These are phyloP conservation scores for Hamigera avellanea DNA, from an alignment of 495 filamentous ascomycete species.

Conservation along the genomic window DNA sequence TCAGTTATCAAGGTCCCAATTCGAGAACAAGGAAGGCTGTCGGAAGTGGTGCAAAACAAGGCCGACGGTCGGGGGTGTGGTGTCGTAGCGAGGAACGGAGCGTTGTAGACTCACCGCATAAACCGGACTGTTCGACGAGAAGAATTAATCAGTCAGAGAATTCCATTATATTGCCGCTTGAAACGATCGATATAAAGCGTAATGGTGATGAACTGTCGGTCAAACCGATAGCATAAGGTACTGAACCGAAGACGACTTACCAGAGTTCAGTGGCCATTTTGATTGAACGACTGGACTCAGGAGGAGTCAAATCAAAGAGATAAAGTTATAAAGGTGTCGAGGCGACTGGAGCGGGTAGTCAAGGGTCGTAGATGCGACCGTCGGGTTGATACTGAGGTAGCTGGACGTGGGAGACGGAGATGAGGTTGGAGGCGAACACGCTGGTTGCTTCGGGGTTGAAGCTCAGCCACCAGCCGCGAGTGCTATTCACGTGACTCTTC, in stretches of 20 bases:
- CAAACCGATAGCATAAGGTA: conserved; percentile 20
- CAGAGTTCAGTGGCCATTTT: conserved; percentile 56
- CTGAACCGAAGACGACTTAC: conserved; percentile 32
- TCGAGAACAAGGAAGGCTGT: no score
- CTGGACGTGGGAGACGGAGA: conserved; percentile 21
- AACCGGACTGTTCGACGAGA: conserved; percentile 59
- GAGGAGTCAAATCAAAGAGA: neutral
- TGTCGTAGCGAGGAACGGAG: conserved; percentile 1
- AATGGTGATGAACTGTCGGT: no score
- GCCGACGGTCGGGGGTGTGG: conserved; percentile 4
- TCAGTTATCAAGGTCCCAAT: conserved; percentile 14
- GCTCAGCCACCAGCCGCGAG: conserved; percentile 10
- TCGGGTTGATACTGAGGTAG: conserved; percentile 22
- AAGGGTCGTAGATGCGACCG: conserved; percentile 14
- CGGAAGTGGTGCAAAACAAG: conserved; percentile 10
- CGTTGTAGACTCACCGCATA: conserved; percentile 78
- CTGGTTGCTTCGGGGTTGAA: conserved; percentile 21
- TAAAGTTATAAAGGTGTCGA: conserved; percentile 1
- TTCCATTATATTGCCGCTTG: no score
- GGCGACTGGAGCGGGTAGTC: conserved; percentile 9
- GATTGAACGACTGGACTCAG: conserved; percentile 11
- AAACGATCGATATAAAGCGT: no score
- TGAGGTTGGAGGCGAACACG: conserved; percentile 33
- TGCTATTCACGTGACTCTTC: conserved; percentile 18
- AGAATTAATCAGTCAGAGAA: conserved; percentile 12